A percentile compares a stretch with the other conserved stretches of the same genome.
phyloP scores from a whole-genome alignment of 257 asterid species.

The Solanum habrochaites region DNA sequence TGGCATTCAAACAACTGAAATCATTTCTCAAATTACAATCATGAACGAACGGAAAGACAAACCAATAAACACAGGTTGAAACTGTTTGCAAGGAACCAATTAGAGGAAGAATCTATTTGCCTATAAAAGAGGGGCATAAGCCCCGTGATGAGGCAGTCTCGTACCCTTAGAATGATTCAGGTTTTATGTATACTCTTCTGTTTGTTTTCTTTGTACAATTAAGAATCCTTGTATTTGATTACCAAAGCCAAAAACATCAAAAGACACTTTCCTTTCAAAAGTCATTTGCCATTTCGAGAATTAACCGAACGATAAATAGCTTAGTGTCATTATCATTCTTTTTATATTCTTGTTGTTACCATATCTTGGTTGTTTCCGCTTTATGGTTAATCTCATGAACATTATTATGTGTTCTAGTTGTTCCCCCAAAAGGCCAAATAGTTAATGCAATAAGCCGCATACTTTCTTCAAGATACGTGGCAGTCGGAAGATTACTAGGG shows the following conservation, averaged over 20 bases:
- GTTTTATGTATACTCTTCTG: background rate
- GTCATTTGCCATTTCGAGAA: background rate
- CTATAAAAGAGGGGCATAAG: background rate
- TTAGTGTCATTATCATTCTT: background rate
- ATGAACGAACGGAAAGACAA: background rate
- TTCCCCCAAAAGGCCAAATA: background rate
- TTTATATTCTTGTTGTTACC: background rate
- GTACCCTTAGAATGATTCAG: background rate
- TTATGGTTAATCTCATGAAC: background rate
- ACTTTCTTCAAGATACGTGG: background rate
- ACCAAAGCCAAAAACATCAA: background rate
- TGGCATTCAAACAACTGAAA: background rate
- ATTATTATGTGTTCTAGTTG: background rate
- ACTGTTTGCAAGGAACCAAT: background rate
- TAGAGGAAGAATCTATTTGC: background rate
- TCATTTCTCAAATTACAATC: background rate
- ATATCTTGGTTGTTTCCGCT: background rate
- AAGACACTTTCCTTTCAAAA: background rate
- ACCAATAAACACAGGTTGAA: background rate
- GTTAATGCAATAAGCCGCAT: background rate
- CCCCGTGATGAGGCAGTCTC: background rate
- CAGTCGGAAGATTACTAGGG: background rate
- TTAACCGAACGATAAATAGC: background rate
- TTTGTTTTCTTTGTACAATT: background rate
- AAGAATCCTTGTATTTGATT: background rate